Conservation (phyloP, 2,329 filamentous ascomycete species). For the Fusarium irregulare region DNA sequence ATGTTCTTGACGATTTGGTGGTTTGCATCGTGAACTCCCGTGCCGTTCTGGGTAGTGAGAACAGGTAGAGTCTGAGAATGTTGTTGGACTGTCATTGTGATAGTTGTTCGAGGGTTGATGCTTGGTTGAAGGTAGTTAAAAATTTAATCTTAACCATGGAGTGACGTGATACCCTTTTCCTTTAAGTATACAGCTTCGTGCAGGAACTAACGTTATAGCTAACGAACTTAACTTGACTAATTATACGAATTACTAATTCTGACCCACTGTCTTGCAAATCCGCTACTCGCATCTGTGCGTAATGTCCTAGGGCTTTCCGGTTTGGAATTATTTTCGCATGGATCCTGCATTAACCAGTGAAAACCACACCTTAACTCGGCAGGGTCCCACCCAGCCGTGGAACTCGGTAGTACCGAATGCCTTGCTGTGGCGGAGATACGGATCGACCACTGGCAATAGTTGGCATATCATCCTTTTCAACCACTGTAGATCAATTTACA, state of each 20-base stretch:
- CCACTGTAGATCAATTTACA: too few species aligned
- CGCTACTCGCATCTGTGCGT: not conserved
- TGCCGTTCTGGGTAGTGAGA: not conserved
- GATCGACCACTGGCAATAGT: too few species aligned
- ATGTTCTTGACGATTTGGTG: not conserved
- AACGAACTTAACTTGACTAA: not conserved
- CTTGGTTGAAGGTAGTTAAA: accelerated
- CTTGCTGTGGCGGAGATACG: too few species aligned
- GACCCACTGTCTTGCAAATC: not conserved
- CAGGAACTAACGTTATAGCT: not conserved
- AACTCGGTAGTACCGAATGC: not conserved
- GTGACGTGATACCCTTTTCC: not conserved
- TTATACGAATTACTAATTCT: not conserved
- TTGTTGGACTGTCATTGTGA: not conserved
- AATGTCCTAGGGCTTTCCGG: not conserved
- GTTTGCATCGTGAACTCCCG: not conserved
- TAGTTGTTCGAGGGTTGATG: accelerated
- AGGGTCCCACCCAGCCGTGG: not conserved
- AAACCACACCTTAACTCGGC: not conserved
- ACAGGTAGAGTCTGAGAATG: not conserved
- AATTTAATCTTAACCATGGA: not conserved
- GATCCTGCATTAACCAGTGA: not conserved
- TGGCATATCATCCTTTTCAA: too few species aligned
- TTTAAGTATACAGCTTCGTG: not conserved
- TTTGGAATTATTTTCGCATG: not conserved